Base-by-base conservation (phyloP, 352 stramenopile genomes). In the Aphanomyces euteiches region DNA sequence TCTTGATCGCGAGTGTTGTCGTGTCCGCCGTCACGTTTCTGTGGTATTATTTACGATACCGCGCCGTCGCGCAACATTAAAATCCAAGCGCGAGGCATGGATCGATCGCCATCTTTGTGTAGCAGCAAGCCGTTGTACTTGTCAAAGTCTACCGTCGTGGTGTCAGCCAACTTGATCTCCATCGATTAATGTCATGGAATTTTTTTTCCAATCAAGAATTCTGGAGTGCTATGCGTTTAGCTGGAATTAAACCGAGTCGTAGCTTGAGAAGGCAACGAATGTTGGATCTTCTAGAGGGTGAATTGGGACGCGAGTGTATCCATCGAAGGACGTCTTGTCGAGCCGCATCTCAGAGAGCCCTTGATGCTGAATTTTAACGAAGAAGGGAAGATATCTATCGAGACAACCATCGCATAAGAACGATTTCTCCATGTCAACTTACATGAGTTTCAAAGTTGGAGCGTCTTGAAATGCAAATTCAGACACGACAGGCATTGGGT, bases 291-390 rank as follows among this genome's bases (percentile, higher is more conserved):
- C 81, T 2, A 90, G 75, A 2, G 76, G 72, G 48, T 92, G 78
- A 1, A 34, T 58, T 3, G 56, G 50, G 15, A 90, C 81, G 40
- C 84, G 80, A 8, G 75, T 73, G 66, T 79, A 94, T 47, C 84
- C 84, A 41, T 89, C 75, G 67, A 92, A 90, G 3, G 80, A 76
- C 28, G 66, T 66, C 38, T 85, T 90, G 66, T 91, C 84, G 47
- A 77, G 86, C 64, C 89, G 89, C 80, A 89, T 88, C 65, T 92
- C 80, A 2, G 81, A 83, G 39, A 93, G 84, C 13, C 83, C 75
- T 71, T 90, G 80, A 41, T 82, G 83, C 76, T 91, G 82, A 56
- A 93, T 88, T 69, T 85, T 83, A 34, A 89, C 73, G 47, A 90
- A 80, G 50, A 89, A 90, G 12, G 84, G 85, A 61, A 92, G 72